Evolutionary conservation across 2,329 filamentous ascomycete species (phyloP), one percentile per base, ranked within the genome.

Genomic region (Aspergillus floridensis): DNA sequence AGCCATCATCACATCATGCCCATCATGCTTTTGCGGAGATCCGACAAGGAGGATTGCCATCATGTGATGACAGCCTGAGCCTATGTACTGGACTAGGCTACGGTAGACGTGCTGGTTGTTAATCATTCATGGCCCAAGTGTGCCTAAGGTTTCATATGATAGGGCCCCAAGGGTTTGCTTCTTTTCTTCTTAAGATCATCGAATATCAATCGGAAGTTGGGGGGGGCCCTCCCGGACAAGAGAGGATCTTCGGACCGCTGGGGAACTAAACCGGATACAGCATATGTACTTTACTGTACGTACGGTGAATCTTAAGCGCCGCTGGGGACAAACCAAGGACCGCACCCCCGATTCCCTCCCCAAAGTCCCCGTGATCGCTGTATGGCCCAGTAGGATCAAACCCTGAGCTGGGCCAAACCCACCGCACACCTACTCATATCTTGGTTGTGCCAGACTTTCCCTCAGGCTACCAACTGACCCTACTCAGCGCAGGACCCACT

Each of bases 211-310:
- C 41, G 57, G 57, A 41, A 57, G 52, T 29, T 55, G 58, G 44
- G 49, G 38, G 38, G 14, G 38, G n/a, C n/a, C 2, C 14, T 29
- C 14, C 14, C 12, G 16, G 38, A 44, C 12, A 19, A 10, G 38
- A 44, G 38, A 44, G 38, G 52, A 56, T 47, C 58, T 59, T 62
- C 60, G 58, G 58, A 48, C 62, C 55, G 60, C 48, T 46, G 35
- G 38, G 49, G 49, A 51, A 59, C 26, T 29, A 61, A 65, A 65
- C 63, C 61, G 29, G 49, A 65, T 63, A 49, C 57, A 63, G 63
- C 58, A 63, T 63, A 61, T 65, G 63, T 60, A 35, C 32, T 16
- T 35, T 35, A 35, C 2, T 12, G 32, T 35, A 35, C 12, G 32
- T 35, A 59, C 56, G 53, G 29, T 31, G 22, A 54, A 55, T 55